phyloP scores from a whole-genome alignment of 371 early-diverging fungal species.

The Mucor lusitanicus region DNA sequence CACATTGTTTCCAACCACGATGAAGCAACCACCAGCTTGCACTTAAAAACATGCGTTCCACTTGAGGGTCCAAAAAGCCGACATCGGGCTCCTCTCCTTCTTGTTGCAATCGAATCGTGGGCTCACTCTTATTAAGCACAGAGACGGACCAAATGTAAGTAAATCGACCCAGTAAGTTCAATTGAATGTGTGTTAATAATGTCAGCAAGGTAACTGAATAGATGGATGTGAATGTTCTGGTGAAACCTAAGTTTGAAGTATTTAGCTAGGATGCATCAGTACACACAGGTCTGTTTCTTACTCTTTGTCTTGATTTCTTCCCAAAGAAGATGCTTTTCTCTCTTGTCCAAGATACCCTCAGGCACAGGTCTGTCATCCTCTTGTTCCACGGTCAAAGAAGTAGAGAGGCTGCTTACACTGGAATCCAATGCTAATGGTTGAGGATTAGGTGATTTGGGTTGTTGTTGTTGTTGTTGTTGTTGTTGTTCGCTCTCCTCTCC shows the following conservation, averaged over 20 bases:
- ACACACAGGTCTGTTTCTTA: slow-evolving; percentile 21
- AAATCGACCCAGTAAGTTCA: slow-evolving; percentile 89
- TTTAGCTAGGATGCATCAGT: neutral
- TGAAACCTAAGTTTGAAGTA: slow-evolving; percentile 58
- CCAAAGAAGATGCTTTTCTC: slow-evolving; percentile 81
- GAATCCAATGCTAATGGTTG: slow-evolving; percentile 18
- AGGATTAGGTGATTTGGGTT: neutral
- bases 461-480: neutral
- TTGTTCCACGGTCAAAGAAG: slow-evolving; percentile 14
- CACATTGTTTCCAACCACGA: slow-evolving; percentile 81
- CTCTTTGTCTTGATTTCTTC: slow-evolving; percentile 85
- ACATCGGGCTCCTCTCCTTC: slow-evolving; percentile 41
- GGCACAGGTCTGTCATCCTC: slow-evolving; percentile 7
- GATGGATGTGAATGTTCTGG: slow-evolving; percentile 77
- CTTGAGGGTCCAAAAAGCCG: slow-evolving; percentile 52
- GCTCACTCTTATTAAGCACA: slow-evolving; percentile 53
- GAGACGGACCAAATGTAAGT: slow-evolving; percentile 90
- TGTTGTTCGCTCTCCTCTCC: neutral
- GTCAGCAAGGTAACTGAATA: slow-evolving; percentile 83
- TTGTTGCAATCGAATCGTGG: slow-evolving; percentile 50
- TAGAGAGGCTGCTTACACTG: slow-evolving; percentile 30
- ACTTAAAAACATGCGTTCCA: slow-evolving; percentile 83
- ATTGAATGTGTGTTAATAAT: slow-evolving; percentile 81
- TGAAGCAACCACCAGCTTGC: slow-evolving; percentile 93
- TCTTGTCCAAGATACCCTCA: slow-evolving; percentile 44